A percentile compares a stretch with the other conserved stretches of the same genome.
Conservation (phyloP, 78 protist species). For the Speleostelium caveatum region DNA sequence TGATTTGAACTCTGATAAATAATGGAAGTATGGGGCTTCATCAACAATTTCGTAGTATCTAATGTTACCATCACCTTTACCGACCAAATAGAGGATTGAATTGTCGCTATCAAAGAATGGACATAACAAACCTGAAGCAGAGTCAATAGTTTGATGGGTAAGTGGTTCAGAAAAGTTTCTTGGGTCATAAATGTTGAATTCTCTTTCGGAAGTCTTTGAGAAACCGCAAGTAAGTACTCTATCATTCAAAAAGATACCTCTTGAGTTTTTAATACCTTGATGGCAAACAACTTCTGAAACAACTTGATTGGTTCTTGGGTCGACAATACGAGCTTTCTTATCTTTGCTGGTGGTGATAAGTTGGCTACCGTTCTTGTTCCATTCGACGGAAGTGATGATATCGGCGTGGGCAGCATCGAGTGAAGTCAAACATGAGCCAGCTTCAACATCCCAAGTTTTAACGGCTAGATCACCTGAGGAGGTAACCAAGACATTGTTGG, state of each 20-base stretch:
- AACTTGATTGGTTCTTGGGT: constrained; percentile 86
- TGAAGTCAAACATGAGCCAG: constrained; percentile 65
- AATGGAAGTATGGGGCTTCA: constrained; percentile 85
- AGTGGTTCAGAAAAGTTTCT: constrained; percentile 76
- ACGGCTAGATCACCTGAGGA: constrained; percentile 90
- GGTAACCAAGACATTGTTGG: constrained; percentile 93
- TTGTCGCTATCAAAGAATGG: constrained; percentile 96
- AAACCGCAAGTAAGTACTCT: constrained; percentile 93
- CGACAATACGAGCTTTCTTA: constrained; percentile 94
- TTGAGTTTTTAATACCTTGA: constrained; percentile 93
- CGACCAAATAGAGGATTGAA: constrained; percentile 92
- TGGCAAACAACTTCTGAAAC: constrained; percentile 83
- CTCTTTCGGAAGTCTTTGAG: constrained; percentile 91
- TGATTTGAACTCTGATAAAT: constrained; percentile 88
- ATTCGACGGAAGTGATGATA: constrained; percentile 86
- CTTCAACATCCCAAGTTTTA: constrained; percentile 94
- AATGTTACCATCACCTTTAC: constrained; percentile 99
- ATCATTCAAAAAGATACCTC: constrained; percentile 85
- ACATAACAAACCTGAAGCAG: constrained; percentile 91
- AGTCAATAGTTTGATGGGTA: constrained; percentile 80
- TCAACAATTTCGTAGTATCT: constrained; percentile 95
- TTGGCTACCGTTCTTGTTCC: constrained; percentile 93
- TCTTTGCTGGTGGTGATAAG: constrained; percentile 93
- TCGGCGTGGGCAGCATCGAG: constrained; percentile 82
- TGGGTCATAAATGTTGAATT: constrained; percentile 88